Evolutionary conservation across 176 grass and related monocot genomes (phyloP), one percentile per base, ranked within the genome.

Genomic region (Elaeis guineensis): DNA sequence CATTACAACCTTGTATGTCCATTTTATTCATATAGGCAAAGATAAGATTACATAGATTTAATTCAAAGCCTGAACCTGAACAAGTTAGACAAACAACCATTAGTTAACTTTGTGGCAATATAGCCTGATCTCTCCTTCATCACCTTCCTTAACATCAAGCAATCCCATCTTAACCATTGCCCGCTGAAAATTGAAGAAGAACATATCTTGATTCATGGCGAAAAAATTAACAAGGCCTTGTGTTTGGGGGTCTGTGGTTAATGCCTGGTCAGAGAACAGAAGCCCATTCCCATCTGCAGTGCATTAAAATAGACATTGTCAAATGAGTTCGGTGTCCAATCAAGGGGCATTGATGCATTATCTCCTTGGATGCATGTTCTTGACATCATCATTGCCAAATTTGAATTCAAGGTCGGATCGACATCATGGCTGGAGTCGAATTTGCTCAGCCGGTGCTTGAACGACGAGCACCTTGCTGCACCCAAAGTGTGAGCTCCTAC

Each of bases 131-230:
- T 97, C 92, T 11, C 92, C 92, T 5, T 69, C 6, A 44, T n/a
- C 54, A 0, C 80, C 92, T 3, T 71, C 81, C 62, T 97, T 97
- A 62, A 97, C 81, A 51, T 88, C 78, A 24, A 97, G 76, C 57
- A 78, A 62, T 6, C 92, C 92, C 92, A 97, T 97, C 78, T 80
- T 97, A 48, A 72, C 21, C 83, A 97, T 87, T 50, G 87, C 92
- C 67, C 80, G 81, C 65, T 76, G 62, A 75, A 97, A 97, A 19
- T 83, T 67, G 55, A 32, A 79, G 81, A 91, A 97, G 86, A 97
- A 97, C 72, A 76, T 82, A 0, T 52, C 78, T 67, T 69, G 72
- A 66, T 91, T 85, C 73, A 70, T 73, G 39, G 87, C 87, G 63
- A 82, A 97, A 21, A 12, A 0, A 70, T 85, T 79, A 23, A 97